Evolutionary conservation across 768 basidiomycete genomes (phyloP), one percentile per base, ranked within the genome.

Genomic region (Pleurotus tuber-regium): DNA sequence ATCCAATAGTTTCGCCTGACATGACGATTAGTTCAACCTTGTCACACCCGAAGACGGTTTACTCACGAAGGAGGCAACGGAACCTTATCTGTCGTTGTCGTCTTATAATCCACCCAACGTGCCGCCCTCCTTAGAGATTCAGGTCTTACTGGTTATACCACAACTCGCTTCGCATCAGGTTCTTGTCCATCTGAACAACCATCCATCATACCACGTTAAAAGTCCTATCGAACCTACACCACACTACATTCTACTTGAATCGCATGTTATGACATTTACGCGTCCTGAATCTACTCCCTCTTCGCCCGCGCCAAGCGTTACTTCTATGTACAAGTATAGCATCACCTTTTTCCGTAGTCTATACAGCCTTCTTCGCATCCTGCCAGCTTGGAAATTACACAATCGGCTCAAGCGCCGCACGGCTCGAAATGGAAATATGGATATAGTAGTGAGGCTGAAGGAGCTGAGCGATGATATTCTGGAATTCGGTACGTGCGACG

Each of bases 291-390:
- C 16, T 51, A 51, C 21, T 54, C 52, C 48, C n/a, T 35, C 58
- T 10, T 47, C 54, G 2, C 26, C 54, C 38, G 6, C 52, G 14
- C 39, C 42, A 25, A 73, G 86, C 35, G 79, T 82, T 14, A 80
- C 85, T 31, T 77, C 89, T 0, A 84, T 90, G 51, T 92, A 92
- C 77, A 92, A 92, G 66, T 84, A 91, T 58, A 82, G 86, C 30
- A 92, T 92, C 59, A 78, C 86, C 24, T 76, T 90, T 16, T 92
- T 92, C 71, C 78, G 90, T 46, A 87, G 87, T 61, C 61, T 89
- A 4, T 92, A 72, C 72, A 84, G 82, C 49, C 67, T 92, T 31
- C 74, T 92, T 40, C 77, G 87, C 44, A 74, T 89, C 19, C 75
- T 91, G 2, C 90, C 90, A 11, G 72, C 86, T 0, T 92, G 89